These are phyloP conservation scores for Butyriboletus loyo DNA, from an alignment of 768 basidiomycete genomes.

Conservation along the genomic window DNA sequence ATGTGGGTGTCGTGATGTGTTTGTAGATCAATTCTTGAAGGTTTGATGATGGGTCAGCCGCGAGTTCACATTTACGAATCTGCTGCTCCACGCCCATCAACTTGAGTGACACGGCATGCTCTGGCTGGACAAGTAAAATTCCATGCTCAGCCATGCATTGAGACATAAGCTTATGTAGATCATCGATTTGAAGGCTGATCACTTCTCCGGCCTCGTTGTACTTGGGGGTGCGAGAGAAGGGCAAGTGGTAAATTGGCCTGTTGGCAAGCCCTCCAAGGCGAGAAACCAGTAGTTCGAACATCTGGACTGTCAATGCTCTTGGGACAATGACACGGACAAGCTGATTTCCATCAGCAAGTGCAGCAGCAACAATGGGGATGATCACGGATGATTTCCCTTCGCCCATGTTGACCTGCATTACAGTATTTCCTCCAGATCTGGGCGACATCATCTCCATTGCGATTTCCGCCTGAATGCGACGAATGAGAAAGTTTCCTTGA, in stretches of 20 bases:
- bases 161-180: conserved; percentile 32
- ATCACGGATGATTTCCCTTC: conserved; percentile 49
- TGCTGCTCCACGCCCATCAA: conserved; percentile 39
- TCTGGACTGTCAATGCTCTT: conserved; percentile 39
- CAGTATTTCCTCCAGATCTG: conserved; percentile 29
- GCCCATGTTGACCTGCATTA: conserved; percentile 53
- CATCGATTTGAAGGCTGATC: conserved; percentile 4
- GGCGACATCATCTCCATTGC: conserved; percentile 46
- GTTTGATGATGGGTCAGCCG: conserved; percentile 15
- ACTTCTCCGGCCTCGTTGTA: neutral
- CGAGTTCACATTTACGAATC: neutral
- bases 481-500: conserved; percentile 23
- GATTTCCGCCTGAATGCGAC: conserved; percentile 35
- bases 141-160: conserved; percentile 37
- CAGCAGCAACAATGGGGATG: conserved; percentile 40
- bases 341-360: conserved; percentile 39
- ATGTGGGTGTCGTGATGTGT: neutral
- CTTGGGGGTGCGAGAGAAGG: conserved; percentile 41
- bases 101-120: conserved; percentile 47
- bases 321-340: conserved; percentile 48
- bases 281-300: conserved; percentile 42
- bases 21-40: neutral
- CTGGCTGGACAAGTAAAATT: conserved; percentile 45
- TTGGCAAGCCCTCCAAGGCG: conserved; percentile 42
- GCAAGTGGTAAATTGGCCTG: conserved; percentile 43